phyloP scores from a whole-genome alignment of 768 basidiomycete genomes.

The Lactarius pseudohatsudake region DNA sequence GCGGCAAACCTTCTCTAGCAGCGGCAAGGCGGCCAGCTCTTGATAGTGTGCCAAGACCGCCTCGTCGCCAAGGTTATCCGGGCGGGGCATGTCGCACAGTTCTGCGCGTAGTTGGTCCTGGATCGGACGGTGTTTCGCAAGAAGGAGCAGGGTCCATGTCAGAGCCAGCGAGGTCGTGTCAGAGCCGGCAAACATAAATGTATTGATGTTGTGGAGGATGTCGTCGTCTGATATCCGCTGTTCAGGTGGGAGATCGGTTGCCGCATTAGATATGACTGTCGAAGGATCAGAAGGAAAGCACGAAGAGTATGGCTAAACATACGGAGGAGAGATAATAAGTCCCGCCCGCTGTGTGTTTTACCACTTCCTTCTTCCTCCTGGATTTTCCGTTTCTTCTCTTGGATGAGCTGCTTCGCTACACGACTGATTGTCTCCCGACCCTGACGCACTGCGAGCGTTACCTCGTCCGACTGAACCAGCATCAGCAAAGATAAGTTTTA shows the following conservation, averaged over 20 bases:
- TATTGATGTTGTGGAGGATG: slow-evolving; percentile 81
- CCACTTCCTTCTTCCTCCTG: slow-evolving; percentile 56
- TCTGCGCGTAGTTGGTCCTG: slow-evolving; percentile 76
- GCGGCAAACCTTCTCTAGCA: slow-evolving; percentile 71
- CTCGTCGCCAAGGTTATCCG: slow-evolving; percentile 50
- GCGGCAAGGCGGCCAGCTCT: slow-evolving; percentile 59
- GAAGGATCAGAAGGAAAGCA: not conserved
- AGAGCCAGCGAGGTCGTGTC: slow-evolving; percentile 82
- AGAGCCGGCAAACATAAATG: slow-evolving; percentile 88
- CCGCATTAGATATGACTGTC: slow-evolving; percentile 80
- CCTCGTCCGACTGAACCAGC: slow-evolving; percentile 52
- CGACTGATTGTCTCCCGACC: slow-evolving; percentile 64
- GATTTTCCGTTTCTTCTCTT: slow-evolving; percentile 76
- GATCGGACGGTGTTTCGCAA: slow-evolving; percentile 63
- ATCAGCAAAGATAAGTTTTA: not conserved
- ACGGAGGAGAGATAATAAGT: slow-evolving; percentile 78
- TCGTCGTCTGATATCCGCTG: slow-evolving; percentile 85
- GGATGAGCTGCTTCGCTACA: slow-evolving; percentile 72
- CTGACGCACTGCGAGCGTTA: slow-evolving; percentile 48
- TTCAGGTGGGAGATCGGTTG: slow-evolving; percentile 63
- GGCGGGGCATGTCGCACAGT: slow-evolving; percentile 46
- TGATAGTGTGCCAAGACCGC: slow-evolving; percentile 51
- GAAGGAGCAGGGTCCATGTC: slow-evolving; percentile 79
- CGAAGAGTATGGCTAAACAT: slow-evolving; percentile 36
- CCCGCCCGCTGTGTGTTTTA: slow-evolving; percentile 57